Evolutionary conservation across 768 basidiomycete genomes (phyloP).

Genomic region (Termitomyces sp.): DNA sequence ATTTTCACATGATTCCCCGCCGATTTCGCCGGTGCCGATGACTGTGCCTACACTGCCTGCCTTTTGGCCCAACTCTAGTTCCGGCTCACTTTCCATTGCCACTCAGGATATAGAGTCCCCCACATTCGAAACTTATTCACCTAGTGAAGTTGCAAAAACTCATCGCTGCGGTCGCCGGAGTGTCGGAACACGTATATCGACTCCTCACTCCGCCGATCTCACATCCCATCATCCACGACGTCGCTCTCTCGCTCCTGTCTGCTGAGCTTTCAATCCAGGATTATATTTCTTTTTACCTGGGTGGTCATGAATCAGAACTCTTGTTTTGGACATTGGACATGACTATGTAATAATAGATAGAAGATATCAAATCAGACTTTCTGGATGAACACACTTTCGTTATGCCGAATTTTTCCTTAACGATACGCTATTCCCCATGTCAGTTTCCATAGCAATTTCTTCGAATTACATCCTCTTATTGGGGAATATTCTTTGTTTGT

Average conservation of each 20-base stretch:
- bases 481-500: neutral
- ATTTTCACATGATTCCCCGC: conserved; percentile 43
- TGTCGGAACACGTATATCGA: conserved; percentile 41
- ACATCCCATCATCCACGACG: conserved; percentile 24
- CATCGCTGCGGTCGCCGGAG: conserved; percentile 29
- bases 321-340: conserved; percentile 9
- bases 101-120: conserved; percentile 29
- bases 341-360: conserved; percentile 13
- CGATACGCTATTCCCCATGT: neutral
- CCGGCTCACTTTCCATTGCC: conserved; percentile 38
- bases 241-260: conserved; percentile 23
- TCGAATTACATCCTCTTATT: neutral
- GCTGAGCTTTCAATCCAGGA: conserved; percentile 12
- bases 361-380: no score
- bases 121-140: conserved; percentile 14
- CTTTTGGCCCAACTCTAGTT: conserved; percentile 39
- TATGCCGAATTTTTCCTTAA: neutral
- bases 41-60: conserved; percentile 62
- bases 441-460: neutral
- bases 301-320: conserved; percentile 9
- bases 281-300: neutral
- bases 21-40: conserved; percentile 42
- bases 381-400: neutral
- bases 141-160: conserved; percentile 23
- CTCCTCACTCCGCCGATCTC: conserved; percentile 28